A percentile compares a stretch with the other conserved stretches of the same genome.
Evolutionary conservation across 1,284 basidiomycete species (phyloP).

Genomic region (Amylostereum areolatum): DNA sequence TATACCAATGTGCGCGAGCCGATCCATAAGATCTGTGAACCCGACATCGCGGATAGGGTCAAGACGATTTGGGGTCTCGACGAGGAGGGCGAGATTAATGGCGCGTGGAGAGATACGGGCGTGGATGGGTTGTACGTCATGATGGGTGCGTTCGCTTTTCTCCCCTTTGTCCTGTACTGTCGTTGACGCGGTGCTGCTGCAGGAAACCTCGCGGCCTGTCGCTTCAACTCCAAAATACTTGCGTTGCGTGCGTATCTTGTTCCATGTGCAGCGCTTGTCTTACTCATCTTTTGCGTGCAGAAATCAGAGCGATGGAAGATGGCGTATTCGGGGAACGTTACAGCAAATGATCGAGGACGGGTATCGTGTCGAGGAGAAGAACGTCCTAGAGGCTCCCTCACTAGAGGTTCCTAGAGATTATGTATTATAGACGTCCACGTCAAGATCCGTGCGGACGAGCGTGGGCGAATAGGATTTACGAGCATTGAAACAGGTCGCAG

Average conservation of each 20-base stretch:
- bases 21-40: conserved; percentile 39
- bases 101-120: conserved; percentile 43
- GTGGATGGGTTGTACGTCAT: conserved; percentile 50
- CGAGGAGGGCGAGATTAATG: conserved; percentile 50
- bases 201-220: conserved; percentile 49
- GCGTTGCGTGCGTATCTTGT: conserved; percentile 43
- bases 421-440: neutral
- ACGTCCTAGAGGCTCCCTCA: neutral
- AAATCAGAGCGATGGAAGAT: conserved; percentile 57
- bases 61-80: conserved; percentile 53
- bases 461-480: too few relatives aligned
- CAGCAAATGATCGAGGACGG: conserved; percentile 1
- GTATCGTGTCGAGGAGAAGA: neutral
- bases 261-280: neutral
- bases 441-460: too few relatives aligned
- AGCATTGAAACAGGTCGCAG: too few relatives aligned
- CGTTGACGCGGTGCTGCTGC: conserved; percentile 10
- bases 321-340: conserved; percentile 43
- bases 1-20: conserved; percentile 33
- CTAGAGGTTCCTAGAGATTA: neutral
- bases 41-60: conserved; percentile 39
- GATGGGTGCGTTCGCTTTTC: conserved; percentile 33
- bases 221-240: conserved; percentile 53
- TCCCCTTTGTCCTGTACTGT: neutral
- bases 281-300: conserved; percentile 20